Base-by-base conservation (phyloP, 2,329 filamentous ascomycete genomes). In the Colletotrichum trifolii region DNA sequence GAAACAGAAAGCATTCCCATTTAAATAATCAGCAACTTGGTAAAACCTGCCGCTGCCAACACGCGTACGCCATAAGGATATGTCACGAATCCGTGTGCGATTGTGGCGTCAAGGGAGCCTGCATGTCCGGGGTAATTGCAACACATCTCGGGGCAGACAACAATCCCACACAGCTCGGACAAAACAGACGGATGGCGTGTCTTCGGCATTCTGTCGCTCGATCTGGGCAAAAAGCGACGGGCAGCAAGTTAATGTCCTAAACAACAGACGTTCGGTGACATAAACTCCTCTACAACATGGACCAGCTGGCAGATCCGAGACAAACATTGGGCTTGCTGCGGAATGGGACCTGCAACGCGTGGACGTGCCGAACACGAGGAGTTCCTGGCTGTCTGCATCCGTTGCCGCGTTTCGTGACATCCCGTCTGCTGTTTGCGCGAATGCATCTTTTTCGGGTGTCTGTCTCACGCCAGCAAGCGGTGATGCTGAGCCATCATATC, bases 31-130 rank as follows among this genome's bases (percentile, higher is more conserved):
- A 25, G 8, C 13, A 34, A 36, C 7, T 34, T 10, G 48, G 34
- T 25, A 1, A 7, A 6, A 12, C 17, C n/a, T 25, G 10, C 6
- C 39, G 12, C 12, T 15, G n/a, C 8, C 12, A 38, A 11, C 12
- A 35, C 25, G 40, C 38, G 45, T 25, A 13, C n/a, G 47, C 50
- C 46, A 3, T 39, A 34, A 47, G 35, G 33, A 43, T 25, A 25
- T 25, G 25, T 25, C 25, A 25, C 25, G 25, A 5, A 33, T 35
- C 13, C 39, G 53, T 65, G 57, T 52, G 39, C 17, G 15, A 61
- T 52, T 39, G 45, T 46, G 38, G 50, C 43, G 11, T 39, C 10
- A 46, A 55, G 62, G 57, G 39, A 50, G 54, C 57, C 46, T 65
- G 62, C 62, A 65, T 52, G 13, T 54, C 42, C 17, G n/a, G 39